Evolutionary conservation across 768 basidiomycete genomes (phyloP).

Genomic region (Tulasnella sp.): DNA sequence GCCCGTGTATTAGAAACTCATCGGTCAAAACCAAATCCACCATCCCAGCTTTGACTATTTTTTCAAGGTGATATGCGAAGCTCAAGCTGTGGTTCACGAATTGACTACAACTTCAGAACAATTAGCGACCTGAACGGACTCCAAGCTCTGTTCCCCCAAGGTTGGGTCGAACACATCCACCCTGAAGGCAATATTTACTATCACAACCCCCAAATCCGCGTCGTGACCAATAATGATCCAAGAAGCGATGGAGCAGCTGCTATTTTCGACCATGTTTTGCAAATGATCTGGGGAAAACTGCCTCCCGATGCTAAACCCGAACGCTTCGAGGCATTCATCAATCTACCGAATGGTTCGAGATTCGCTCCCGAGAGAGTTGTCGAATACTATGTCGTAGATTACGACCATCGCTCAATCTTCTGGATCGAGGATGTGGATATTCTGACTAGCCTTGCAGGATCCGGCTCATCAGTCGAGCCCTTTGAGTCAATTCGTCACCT

Average conservation of each 20-base stretch:
- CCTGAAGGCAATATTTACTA: background rate
- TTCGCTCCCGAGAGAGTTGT: background rate
- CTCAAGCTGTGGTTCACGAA: background rate
- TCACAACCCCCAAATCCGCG: no score
- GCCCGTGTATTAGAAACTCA: background rate
- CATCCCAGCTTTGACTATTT: background rate
- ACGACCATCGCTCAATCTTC: background rate
- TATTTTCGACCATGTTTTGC: background rate
- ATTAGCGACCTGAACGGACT: background rate
- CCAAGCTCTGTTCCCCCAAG: background rate
- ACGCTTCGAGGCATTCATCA: background rate
- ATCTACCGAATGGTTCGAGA: background rate
- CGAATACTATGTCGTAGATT: conserved; percentile 3
- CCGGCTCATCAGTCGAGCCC: no score
- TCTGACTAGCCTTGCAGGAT: background rate
- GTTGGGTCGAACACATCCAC: background rate
- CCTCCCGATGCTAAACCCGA: no score
- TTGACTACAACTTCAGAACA: background rate
- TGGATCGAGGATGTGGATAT: background rate
- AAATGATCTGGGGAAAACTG: background rate
- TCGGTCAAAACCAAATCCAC: background rate
- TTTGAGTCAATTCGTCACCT: background rate
- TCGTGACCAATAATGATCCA: background rate
- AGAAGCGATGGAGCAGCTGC: background rate
- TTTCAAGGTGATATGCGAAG: background rate